Conservation (phyloP, 768 basidiomycete genomes). For the Amanita molliuscula region DNA sequence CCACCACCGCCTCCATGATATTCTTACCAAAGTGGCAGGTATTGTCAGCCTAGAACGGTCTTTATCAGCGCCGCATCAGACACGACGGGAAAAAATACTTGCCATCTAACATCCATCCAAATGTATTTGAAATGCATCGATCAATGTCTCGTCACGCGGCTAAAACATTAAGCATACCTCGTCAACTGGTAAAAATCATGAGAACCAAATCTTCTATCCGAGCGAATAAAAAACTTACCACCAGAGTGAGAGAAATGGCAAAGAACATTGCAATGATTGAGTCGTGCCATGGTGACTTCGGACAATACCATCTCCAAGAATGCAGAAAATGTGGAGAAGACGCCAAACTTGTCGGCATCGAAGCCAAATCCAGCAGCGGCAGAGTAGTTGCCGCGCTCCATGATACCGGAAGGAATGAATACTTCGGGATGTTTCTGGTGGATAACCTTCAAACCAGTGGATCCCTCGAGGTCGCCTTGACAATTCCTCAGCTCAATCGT, state of each 20-base stretch:
- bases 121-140: background rate
- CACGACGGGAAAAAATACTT: constrained; percentile 5
- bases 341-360: constrained; percentile 70
- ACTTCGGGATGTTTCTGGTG: constrained; percentile 88
- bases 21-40: constrained; percentile 33
- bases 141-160: background rate
- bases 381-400: constrained; percentile 79
- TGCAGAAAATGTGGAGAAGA: constrained; percentile 86
- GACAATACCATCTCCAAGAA: constrained; percentile 89
- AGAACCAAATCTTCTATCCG: background rate
- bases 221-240: constrained; percentile 28
- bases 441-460: constrained; percentile 80
- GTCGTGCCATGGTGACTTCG: constrained; percentile 86
- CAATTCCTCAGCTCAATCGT: constrained; percentile 7
- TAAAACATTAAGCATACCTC: constrained; percentile 28
- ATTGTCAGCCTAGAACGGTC: constrained; percentile 30
- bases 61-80: background rate
- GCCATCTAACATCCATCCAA: constrained; percentile 18
- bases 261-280: constrained; percentile 83
- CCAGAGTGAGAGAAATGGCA: constrained; percentile 88
- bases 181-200: constrained; percentile 34
- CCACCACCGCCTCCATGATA: background rate
- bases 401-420: constrained; percentile 76
- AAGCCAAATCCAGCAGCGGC: constrained; percentile 87
- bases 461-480: constrained; percentile 76